Evolutionary conservation across 1,139 yeast genomes (phyloP).

Genomic region (Pichia sp.): DNA sequence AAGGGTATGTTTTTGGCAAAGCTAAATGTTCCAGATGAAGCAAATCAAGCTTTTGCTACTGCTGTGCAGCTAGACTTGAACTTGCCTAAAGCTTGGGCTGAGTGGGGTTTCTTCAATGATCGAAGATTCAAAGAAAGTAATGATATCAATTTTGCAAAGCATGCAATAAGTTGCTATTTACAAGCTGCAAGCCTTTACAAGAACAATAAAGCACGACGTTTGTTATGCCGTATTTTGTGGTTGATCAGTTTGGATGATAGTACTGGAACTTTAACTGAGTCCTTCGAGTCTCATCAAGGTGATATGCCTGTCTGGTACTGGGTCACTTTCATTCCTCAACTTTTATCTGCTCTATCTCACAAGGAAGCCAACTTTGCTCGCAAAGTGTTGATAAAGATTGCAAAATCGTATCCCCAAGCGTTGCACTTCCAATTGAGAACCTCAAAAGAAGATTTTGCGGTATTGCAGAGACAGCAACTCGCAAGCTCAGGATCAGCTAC

Average conservation of each 20-base stretch:
- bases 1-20: conserved; percentile 98
- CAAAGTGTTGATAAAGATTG: conserved; percentile 83
- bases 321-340: conserved; percentile 95
- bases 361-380: conserved; percentile 87
- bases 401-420: conserved; percentile 96
- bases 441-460: conserved; percentile 88
- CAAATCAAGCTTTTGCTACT: conserved; percentile 95
- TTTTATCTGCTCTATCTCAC: conserved; percentile 83
- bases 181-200: conserved; percentile 97
- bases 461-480: conserved; percentile 64
- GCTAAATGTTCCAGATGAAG: conserved; percentile 84
- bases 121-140: conserved; percentile 76
- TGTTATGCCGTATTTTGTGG: conserved; percentile 90
- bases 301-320: conserved; percentile 99
- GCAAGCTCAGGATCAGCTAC: conserved; percentile 9
- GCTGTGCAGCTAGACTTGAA: conserved; percentile 94
- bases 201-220: conserved; percentile 83
- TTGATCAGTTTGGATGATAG: conserved; percentile 86
- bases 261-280: conserved; percentile 74
- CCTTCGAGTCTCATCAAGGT: conserved; percentile 89
- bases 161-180: conserved; percentile 91
- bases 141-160: conserved; percentile 82
- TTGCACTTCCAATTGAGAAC: conserved; percentile 93
- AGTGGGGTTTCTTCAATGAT: conserved; percentile 97
- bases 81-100: conserved; percentile 98